A percentile compares a stretch with the other conserved stretches of the same genome.
These are phyloP conservation scores for Furcasterigmium sp. DNA, from an alignment of 2,329 filamentous ascomycete genomes.

Conservation along the genomic window DNA sequence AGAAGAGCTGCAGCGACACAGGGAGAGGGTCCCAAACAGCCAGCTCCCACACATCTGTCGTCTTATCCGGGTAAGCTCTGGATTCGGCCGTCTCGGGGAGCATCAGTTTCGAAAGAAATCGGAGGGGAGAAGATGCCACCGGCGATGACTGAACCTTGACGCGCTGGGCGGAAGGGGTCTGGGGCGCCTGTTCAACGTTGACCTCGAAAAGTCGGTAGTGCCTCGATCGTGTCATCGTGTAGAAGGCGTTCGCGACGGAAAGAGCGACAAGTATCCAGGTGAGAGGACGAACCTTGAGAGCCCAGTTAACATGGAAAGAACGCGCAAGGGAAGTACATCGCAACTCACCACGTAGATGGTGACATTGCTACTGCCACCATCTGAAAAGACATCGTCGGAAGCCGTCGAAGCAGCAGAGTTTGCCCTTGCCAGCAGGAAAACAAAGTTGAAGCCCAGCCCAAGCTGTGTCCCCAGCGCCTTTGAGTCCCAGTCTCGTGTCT, in stretches of 20 bases:
- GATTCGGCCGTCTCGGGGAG: constrained; percentile 68
- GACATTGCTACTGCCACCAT: constrained; percentile 62
- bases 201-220: constrained; percentile 90
- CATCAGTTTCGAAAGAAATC: constrained; percentile 65
- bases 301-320: constrained; percentile 9
- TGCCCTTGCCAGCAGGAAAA: constrained; percentile 77
- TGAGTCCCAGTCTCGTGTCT: constrained; percentile 87
- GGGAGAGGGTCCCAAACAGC: constrained; percentile 91
- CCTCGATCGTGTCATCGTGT: constrained; percentile 75
- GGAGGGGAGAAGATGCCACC: constrained; percentile 69
- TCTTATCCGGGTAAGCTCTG: constrained; percentile 75
- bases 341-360: constrained; percentile 48
- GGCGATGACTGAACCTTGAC: constrained; percentile 86
- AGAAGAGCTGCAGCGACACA: constrained; percentile 75
- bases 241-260: constrained; percentile 72
- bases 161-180: constrained; percentile 80
- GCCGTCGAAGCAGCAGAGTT: constrained; percentile 55
- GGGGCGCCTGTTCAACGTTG: constrained; percentile 68
- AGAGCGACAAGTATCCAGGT: constrained; percentile 64
- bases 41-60: constrained; percentile 90
- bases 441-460: constrained; percentile 70
- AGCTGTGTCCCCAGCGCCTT: constrained; percentile 70
- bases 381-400: constrained; percentile 80
- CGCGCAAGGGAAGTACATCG: constrained; percentile 5
- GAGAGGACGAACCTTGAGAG: constrained; percentile 57